These are phyloP conservation scores for Citrus inodora DNA, from an alignment of 345 rosid species.

Conservation along the genomic window DNA sequence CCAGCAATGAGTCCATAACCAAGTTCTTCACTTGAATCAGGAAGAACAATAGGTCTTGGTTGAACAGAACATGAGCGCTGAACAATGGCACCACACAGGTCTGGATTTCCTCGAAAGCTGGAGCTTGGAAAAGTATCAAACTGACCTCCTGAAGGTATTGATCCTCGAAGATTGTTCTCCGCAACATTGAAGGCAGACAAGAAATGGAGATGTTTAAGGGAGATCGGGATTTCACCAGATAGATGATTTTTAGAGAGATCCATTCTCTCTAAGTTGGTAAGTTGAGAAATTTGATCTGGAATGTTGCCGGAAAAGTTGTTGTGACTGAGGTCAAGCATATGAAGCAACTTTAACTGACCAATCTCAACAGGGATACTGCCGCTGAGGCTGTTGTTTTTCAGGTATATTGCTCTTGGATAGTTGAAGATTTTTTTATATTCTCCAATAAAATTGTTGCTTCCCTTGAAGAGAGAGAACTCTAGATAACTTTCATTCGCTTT, in stretches of 20 bases:
- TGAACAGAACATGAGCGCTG: not conserved
- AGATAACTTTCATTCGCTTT: not conserved
- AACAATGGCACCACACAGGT: not conserved
- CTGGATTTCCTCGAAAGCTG: slow-evolving; percentile 1
- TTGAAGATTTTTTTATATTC: not conserved
- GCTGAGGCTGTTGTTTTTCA: not conserved
- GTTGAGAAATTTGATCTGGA: slow-evolving; percentile 8
- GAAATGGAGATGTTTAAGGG: slow-evolving; percentile 3
- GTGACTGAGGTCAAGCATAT: not conserved
- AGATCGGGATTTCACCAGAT: not conserved
- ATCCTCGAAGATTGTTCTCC: slow-evolving; percentile 9
- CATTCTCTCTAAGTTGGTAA: not conserved
- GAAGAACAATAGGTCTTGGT: not conserved
- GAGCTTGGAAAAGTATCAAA: not conserved
- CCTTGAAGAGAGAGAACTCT: slow-evolving; percentile 3
- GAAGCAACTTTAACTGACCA: slow-evolving; percentile 5
- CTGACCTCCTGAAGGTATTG: slow-evolving; percentile 8
- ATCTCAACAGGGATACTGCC: not conserved
- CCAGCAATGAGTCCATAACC: not conserved
- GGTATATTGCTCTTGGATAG: not conserved
- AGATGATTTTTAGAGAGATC: not conserved
- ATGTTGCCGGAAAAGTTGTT: not conserved
- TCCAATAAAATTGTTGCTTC: not conserved
- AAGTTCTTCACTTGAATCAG: not conserved
- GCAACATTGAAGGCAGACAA: slow-evolving; percentile 1